Evolutionary conservation across 1,284 basidiomycete genomes (phyloP), one percentile per base, ranked within the genome.

Genomic region (Leccinum pallidistipes): DNA sequence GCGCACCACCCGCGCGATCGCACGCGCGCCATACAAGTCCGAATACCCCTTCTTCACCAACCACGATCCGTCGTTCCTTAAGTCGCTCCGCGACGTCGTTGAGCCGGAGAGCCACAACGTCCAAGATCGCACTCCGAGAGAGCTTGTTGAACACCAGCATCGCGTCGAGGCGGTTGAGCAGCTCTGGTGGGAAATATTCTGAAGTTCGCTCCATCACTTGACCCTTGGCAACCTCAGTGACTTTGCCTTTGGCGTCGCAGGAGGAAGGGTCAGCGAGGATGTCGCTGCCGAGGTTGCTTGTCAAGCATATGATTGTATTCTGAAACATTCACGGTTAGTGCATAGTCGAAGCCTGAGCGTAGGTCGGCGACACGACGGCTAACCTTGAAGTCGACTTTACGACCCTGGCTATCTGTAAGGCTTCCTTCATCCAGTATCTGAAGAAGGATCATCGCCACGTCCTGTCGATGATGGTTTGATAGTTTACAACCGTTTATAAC

Each of bases 391-490:
- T 94, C 90, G 8, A 90, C 86, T 69, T 88, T 90, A 52, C 81
- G 79, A 34, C 90, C 89, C 71, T 91, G 87, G 65, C 88, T 90
- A 72, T 98, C 95, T 1, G 95, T 97, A 63, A 97, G 81, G 59
- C 80, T 86, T 10, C 96, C 95, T 75, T 98, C 95, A 69, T 98
- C 95, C 36, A 98, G 83, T 60, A 98, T 91, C 74, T 97, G 95
- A 3, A 98, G 82, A 12, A 97, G 80, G 62, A 97, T 93, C 86
- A 96, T 93, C 1, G 91, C 85, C 31, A 97, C 94, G 68, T 95
- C 94, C 81, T 86, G 60, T 32, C 32, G 55, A 51, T 53, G 29
- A 9, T 61, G 29, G n/a, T n/a, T n/a, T n/a, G n/a, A n/a, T n/a
- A n/a, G 53, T 60, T 5, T 55, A 18, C 53, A 14, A 27, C 16